Evolutionary conservation across 805 yeast species (phyloP), one percentile per base, ranked within the genome.

Genomic region (Candida mattraensis): DNA sequence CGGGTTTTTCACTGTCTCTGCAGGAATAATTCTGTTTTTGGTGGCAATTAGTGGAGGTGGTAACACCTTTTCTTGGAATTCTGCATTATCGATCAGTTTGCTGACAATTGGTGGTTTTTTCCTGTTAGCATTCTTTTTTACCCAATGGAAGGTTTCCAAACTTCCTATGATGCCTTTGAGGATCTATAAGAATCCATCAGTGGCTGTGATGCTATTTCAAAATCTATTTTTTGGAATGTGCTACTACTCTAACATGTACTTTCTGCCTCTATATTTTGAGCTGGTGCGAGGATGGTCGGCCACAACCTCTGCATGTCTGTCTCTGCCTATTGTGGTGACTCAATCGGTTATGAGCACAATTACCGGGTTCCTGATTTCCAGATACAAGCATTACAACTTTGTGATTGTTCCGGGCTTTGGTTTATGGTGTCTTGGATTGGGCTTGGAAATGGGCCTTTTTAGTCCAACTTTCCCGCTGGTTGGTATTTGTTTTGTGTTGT

Each of bases 31-130:
- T 0, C 53, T 78, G 3, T 48, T 79, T 11, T 61, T 78, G 30
- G 64, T 79, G n/a, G 80, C 82, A 3, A 53, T 78, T 14, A 69
- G 71, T 44, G 80, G 81, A 12, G 87, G 87, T 22, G 87, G 87
- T 3, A 61, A 72, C 7, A 61, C 71, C 8, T 78, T 68, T 50
- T 54, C 63, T 0, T 83, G 88, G 88, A 47, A 67, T 46, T 71
- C 70, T 10, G 55, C 69, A 3, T 39, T 60, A 14, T 65, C 66
- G 11, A 68, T 75, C 9, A 35, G 60, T 5, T 56, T 71, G 57
- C 52, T 75, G 24, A 53, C 59, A 3, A 42, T 73, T 24, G 80
- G 80, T 16, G 70, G 64, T 1, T 35, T 55, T 0, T 58, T 66
- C 17, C 61, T 72, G 15, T 39, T 68, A 1, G 41, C 51, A 0